These are phyloP conservation scores for Pythium monospermum DNA, from an alignment of 352 stramenopile genomes.

Conservation along the genomic window DNA sequence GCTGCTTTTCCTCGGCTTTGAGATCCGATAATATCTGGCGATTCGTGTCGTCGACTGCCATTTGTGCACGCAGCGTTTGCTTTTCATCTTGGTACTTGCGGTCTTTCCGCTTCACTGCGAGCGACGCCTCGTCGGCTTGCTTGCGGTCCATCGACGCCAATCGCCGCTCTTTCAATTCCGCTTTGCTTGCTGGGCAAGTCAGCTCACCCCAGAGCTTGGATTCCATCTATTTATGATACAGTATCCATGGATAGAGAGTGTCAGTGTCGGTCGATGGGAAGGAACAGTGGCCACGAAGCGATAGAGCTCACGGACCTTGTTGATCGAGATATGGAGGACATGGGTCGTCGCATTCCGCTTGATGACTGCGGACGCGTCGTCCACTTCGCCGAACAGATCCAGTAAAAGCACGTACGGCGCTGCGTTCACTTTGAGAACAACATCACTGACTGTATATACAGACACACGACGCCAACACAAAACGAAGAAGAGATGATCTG, in stretches of 20 bases:
- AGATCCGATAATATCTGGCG: conserved; percentile 66
- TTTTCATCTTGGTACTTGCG: conserved; percentile 62
- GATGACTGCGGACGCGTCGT: conserved; percentile 41
- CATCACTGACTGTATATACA: conserved; percentile 48
- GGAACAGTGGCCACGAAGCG: too few species aligned
- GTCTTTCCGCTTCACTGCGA: conserved; percentile 47
- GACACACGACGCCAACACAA: neutral
- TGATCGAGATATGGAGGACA: conserved; percentile 41
- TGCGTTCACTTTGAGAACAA: conserved; percentile 78
- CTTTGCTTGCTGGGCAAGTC: conserved; percentile 31
- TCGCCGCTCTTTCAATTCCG: conserved; percentile 31
- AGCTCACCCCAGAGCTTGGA: conserved; percentile 42
- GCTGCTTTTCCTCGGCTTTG: conserved; percentile 70
- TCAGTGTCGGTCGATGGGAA: too few species aligned
- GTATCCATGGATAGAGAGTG: too few species aligned
- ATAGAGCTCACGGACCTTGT: conserved; percentile 33
- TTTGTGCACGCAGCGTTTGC: conserved; percentile 69
- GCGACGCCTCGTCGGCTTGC: conserved; percentile 28
- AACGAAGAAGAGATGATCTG: neutral
- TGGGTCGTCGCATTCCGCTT: conserved; percentile 37
- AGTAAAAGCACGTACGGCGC: conserved; percentile 70
- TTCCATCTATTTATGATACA: conserved; percentile 16
- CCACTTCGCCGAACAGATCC: conserved; percentile 54
- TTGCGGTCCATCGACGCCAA: conserved; percentile 65
- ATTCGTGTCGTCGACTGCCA: conserved; percentile 74